phyloP scores from a whole-genome alignment of 2,329 filamentous ascomycete species.

The Diaporthe citrichinensis region DNA sequence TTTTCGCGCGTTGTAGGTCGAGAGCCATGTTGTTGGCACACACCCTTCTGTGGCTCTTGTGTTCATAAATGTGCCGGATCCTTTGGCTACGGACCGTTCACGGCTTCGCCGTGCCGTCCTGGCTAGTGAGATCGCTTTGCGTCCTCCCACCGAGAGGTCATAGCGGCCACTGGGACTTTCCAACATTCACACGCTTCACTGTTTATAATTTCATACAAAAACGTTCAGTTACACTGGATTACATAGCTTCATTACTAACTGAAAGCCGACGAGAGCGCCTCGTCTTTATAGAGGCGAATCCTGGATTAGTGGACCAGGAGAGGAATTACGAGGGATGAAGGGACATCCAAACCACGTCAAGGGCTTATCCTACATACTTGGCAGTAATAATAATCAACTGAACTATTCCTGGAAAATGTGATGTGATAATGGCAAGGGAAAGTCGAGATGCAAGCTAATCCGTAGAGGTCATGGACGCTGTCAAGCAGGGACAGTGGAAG shows the following conservation, averaged over 20 bases:
- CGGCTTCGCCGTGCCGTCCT: background rate
- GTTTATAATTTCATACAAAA: too few species aligned
- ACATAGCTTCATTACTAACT: background rate
- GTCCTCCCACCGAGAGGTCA: background rate
- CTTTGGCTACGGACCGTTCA: background rate
- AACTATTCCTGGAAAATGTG: background rate
- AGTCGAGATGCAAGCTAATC: background rate
- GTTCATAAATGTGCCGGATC: background rate
- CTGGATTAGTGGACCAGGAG: background rate
- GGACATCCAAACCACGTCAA: background rate
- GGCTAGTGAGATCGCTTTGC: background rate
- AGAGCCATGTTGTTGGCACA: background rate
- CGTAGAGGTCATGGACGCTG: conserved; percentile 48
- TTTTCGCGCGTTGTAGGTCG: background rate
- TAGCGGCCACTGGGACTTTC: background rate
- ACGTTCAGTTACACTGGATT: background rate
- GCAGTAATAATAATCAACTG: fast-evolving
- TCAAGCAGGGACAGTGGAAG: background rate
- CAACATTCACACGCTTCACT: background rate
- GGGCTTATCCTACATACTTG: too few species aligned
- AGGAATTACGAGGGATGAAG: background rate
- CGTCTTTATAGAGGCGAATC: too few species aligned
- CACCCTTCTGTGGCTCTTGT: background rate
- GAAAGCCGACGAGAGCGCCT: background rate
- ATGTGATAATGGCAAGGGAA: background rate